Base-by-base conservation (phyloP, 2,329 filamentous ascomycete species). In the Penicillium thymicola region DNA sequence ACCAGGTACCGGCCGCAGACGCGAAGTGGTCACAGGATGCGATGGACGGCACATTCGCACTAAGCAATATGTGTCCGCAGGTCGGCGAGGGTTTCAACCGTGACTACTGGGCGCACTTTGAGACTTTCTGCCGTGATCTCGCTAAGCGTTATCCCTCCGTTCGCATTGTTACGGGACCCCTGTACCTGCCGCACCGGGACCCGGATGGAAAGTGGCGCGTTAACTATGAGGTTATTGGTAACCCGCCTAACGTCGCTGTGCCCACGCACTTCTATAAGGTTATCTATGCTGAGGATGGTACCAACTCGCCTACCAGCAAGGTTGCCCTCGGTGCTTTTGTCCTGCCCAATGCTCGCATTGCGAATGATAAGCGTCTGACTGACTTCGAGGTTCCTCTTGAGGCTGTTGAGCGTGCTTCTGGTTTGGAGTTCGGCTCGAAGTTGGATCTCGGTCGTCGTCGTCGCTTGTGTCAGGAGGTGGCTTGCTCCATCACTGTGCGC, bases 221-320 rank as follows among this genome's bases (percentile, higher is more conserved):
- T 57, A 87, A 82, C 59, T 97, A 99, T 79, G 94, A 99, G 79
- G 89, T 99, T 58, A 96, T 99, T 66, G 94, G 94, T 38, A 89
- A 82, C 71, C 94, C 94, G 63, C 93, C 94, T 8, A 95, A 92
- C 68, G 89, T 99, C 54, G 92, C 94, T 27, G 94, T 99, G 51
- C 94, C 94, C 3, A 99, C 94, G 23, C 94, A 99, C 75, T 99
- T 99, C 78, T 99, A 96, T 84, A 99, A 99, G 80, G 91, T 99
- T 70, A 94, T 99, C 66, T 96, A 94, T 69, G 94, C 90, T 27
- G 94, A 99, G 77, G 91, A 96, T 69, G 89, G 89, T 4, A 78
- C 75, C 1, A 75, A 70, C 10, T 70, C 66, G 23, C 81, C 81
- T 27, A 75, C 72, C 10, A 89, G 90, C 18, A 88, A 88, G 61